phyloP scores from a whole-genome alignment of 2,329 filamentous ascomycete species.

The Fusarium nematophilum region DNA sequence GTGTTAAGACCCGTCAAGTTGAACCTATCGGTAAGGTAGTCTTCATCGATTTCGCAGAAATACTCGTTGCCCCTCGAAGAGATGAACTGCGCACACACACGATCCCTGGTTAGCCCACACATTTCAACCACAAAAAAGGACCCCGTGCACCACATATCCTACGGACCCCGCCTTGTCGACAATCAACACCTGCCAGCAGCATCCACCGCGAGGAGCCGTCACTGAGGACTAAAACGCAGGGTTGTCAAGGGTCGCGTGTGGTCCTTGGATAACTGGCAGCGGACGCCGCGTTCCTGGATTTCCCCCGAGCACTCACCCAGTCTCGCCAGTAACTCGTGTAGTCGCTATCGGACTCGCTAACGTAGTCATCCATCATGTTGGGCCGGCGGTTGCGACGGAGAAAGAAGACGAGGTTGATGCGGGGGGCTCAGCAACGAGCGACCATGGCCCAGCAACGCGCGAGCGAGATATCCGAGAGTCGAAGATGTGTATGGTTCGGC shows the following conservation, averaged over 20 bases:
- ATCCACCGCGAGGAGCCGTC: neutral
- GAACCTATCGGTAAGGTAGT: conserved; percentile 97
- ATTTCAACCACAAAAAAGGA: conserved; percentile 4
- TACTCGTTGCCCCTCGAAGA: conserved; percentile 98
- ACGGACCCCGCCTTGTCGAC: conserved; percentile 17
- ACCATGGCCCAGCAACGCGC: conserved; percentile 42
- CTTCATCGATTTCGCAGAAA: conserved; percentile 99
- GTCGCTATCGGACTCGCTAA: conserved; percentile 97
- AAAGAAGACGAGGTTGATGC: conserved; percentile 24
- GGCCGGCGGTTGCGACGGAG: conserved; percentile 16
- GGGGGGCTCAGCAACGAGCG: conserved; percentile 42
- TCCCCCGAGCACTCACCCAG: conserved; percentile 78
- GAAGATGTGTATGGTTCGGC: conserved; percentile 6
- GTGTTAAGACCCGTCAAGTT: conserved; percentile 97
- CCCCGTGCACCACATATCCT: conserved; percentile 8
- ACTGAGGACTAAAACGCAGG: neutral
- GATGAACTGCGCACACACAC: conserved; percentile 77
- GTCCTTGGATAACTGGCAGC: conserved; percentile 3
- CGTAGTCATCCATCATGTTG: conserved; percentile 90
- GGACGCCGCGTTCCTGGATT: neutral
- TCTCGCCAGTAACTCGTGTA: conserved; percentile 99
- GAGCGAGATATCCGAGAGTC: neutral
- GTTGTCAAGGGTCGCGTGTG: conserved; percentile 12
- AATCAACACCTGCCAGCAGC: neutral
- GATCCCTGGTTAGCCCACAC: conserved; percentile 26